Evolutionary conservation across 2,329 filamentous ascomycete species (phyloP).

Genomic region (Colletotrichum spinosum): DNA sequence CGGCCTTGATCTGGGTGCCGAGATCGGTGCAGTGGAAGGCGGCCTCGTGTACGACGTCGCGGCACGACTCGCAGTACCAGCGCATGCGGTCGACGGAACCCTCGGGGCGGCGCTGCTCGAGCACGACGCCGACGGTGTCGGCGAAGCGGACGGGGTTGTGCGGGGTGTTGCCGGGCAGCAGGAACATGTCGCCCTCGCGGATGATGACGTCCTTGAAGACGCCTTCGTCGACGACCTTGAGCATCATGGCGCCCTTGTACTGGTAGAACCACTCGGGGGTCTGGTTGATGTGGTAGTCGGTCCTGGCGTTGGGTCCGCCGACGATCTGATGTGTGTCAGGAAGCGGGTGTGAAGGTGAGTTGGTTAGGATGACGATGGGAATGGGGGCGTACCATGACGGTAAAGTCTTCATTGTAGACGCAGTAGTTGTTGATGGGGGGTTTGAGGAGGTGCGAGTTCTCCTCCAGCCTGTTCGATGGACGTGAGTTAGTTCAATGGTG

Average conservation of each 20-base stretch:
- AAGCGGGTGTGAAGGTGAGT: slow-evolving; percentile 1
- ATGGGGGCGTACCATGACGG: slow-evolving; percentile 74
- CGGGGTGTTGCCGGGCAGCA: slow-evolving; percentile 92
- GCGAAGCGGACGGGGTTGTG: slow-evolving; percentile 96
- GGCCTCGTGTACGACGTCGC: slow-evolving; percentile 83
- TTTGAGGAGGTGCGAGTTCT: slow-evolving; percentile 91
- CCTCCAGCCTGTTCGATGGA: slow-evolving; percentile 75
- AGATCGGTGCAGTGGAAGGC: slow-evolving; percentile 90
- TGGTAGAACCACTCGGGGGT: slow-evolving; percentile 99
- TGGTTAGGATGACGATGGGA: neutral
- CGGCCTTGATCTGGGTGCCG: slow-evolving; percentile 93
- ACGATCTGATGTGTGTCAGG: slow-evolving; percentile 71
- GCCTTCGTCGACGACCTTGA: slow-evolving; percentile 85
- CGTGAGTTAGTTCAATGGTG: slow-evolving; percentile 1
- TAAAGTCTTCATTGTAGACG: slow-evolving; percentile 87
- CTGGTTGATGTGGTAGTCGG: slow-evolving; percentile 98
- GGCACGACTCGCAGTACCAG: slow-evolving; percentile 87
- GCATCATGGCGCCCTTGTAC: slow-evolving; percentile 90
- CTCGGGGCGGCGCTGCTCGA: slow-evolving; percentile 84
- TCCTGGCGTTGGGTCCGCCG: slow-evolving; percentile 93
- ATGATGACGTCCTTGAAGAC: slow-evolving; percentile 88
- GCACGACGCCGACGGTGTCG: slow-evolving; percentile 91
- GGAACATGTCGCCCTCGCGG: slow-evolving; percentile 91
- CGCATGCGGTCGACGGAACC: slow-evolving; percentile 81
- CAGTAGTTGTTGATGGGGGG: slow-evolving; percentile 98